A percentile compares a stretch with the other conserved stretches of the same genome.
Evolutionary conservation across 2,329 filamentous ascomycete species (phyloP).

Genomic region (Alternaria angustiovoidea): DNA sequence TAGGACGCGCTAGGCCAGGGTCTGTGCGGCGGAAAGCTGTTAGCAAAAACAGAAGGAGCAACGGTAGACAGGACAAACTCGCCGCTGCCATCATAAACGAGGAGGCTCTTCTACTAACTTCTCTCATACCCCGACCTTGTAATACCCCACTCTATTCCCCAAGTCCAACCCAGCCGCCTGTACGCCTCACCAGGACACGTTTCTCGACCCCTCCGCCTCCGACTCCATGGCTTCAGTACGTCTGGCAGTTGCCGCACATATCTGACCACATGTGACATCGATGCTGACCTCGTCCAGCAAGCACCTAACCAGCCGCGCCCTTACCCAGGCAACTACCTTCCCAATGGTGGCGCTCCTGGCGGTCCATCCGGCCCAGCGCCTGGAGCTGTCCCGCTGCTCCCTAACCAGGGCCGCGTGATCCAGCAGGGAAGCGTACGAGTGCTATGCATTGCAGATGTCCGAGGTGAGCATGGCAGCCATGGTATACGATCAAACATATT

Average conservation of each 20-base stretch:
- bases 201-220: slow-evolving; percentile 32
- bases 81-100: slow-evolving; percentile 39
- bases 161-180: slow-evolving; percentile 17
- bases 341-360: slow-evolving; percentile 55
- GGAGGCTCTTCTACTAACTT: slow-evolving; percentile 31
- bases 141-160: slow-evolving; percentile 15
- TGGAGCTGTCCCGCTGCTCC: slow-evolving; percentile 58
- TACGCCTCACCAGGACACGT: slow-evolving; percentile 30
- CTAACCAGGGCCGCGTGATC: slow-evolving; percentile 62
- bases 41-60: slow-evolving; percentile 43
- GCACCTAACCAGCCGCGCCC: slow-evolving; percentile 60
- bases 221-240: slow-evolving; percentile 48
- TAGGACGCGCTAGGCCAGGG: slow-evolving; percentile 32
- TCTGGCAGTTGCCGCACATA: slow-evolving; percentile 16
- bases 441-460: slow-evolving; percentile 61
- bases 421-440: slow-evolving; percentile 59
- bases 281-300: slow-evolving; percentile 52
- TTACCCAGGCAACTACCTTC: slow-evolving; percentile 58
- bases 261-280: slow-evolving; percentile 16
- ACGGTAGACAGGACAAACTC: slow-evolving; percentile 27
- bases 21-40: slow-evolving; percentile 30
- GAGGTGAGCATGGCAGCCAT: slow-evolving; percentile 50
- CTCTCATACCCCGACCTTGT: slow-evolving; percentile 13
- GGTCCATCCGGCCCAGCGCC: slow-evolving; percentile 54
- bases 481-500: neutral